Conservation (phyloP, 148 eudicot genomes). For the Rhododendron kiyosumense region DNA sequence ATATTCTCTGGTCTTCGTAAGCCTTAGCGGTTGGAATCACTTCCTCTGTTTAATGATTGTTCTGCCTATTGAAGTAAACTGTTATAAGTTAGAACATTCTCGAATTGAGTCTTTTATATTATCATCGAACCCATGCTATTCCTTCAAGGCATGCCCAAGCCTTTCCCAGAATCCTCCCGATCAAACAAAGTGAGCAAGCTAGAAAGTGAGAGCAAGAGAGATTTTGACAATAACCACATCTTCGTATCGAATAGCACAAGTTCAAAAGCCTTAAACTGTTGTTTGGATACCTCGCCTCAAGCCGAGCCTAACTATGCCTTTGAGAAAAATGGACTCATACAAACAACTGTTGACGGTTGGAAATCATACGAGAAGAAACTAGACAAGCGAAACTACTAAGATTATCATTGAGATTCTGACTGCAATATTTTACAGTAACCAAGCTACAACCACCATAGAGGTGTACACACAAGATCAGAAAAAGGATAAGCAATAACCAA, state of each 20-base stretch:
- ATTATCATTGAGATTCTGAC: background rate
- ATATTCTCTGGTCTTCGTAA: too few relatives aligned
- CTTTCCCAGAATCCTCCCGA: background rate
- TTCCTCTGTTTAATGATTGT: too few relatives aligned
- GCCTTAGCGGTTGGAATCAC: too few relatives aligned
- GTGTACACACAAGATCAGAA: background rate
- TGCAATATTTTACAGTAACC: background rate
- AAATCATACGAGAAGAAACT: background rate
- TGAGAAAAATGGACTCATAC: background rate
- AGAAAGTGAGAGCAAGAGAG: background rate
- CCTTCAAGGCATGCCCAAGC: background rate
- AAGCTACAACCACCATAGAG: background rate
- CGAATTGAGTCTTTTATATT: background rate
- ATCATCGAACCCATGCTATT: background rate
- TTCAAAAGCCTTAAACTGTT: background rate
- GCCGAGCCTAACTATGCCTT: background rate
- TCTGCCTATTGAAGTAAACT: too few relatives aligned
- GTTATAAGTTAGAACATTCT: background rate
- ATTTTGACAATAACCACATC: background rate
- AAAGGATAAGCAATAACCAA: background rate
- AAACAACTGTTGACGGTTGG: background rate
- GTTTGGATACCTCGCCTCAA: background rate
- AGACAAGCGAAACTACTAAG: background rate
- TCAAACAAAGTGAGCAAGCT: background rate
- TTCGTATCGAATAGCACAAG: background rate